These are phyloP conservation scores for Cryptococcus floricola DNA, from an alignment of 1,284 basidiomycete genomes.

Conservation along the genomic window DNA sequence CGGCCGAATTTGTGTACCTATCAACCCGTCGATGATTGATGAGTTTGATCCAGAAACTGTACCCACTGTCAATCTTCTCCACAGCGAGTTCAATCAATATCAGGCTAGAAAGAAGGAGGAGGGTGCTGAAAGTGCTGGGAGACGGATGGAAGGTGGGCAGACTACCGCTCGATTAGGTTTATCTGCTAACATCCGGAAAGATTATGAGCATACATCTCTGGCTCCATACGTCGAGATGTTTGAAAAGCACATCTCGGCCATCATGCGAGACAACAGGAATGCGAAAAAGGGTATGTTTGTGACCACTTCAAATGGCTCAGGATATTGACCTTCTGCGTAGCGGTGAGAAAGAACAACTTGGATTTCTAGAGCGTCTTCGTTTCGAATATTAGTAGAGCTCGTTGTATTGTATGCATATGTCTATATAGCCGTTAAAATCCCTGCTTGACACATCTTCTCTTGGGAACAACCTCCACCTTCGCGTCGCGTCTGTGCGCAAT, in stretches of 20 bases:
- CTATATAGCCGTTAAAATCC: background rate
- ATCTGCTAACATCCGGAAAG: slow-evolving; percentile 14
- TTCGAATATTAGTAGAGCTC: background rate
- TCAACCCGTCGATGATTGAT: slow-evolving; percentile 73
- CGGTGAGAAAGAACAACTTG: slow-evolving; percentile 30
- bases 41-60: slow-evolving; percentile 80
- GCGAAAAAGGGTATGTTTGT: slow-evolving; percentile 25
- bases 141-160: slow-evolving; percentile 22
- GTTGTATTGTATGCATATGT: slow-evolving; percentile 12
- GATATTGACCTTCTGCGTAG: slow-evolving; percentile 1
- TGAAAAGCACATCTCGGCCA: slow-evolving; percentile 61
- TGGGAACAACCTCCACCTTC: background rate
- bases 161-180: background rate
- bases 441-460: background rate
- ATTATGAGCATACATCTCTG: slow-evolving; percentile 58
- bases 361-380: slow-evolving; percentile 22
- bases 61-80: slow-evolving; percentile 78
- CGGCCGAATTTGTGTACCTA: slow-evolving; percentile 89
- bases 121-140: slow-evolving; percentile 35
- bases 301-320: background rate
- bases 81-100: slow-evolving; percentile 63
- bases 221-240: slow-evolving; percentile 87
- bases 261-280: slow-evolving; percentile 48
- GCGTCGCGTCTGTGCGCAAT: background rate
- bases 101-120: slow-evolving; percentile 49